Evolutionary conservation across 2,329 filamentous ascomycete genomes (phyloP).

Genomic region (Monosporascus sp.): DNA sequence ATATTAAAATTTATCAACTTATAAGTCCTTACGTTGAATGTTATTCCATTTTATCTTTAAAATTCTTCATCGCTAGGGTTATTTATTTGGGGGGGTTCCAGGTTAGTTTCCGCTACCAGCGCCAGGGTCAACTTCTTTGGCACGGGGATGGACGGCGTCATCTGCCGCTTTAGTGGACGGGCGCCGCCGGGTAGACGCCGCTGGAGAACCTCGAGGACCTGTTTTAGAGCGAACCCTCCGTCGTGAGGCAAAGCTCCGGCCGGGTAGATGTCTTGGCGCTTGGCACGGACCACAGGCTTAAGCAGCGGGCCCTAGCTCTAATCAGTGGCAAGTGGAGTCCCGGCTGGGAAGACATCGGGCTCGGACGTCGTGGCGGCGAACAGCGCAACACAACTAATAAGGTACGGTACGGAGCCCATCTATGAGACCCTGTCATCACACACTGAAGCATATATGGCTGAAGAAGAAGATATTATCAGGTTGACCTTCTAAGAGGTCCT

Average conservation of each 20-base stretch:
- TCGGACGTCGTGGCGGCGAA: slow-evolving; percentile 3
- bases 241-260: slow-evolving; percentile 3
- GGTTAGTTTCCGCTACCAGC: not conserved
- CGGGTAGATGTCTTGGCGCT: slow-evolving; percentile 9
- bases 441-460: too few species aligned
- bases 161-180: slow-evolving; percentile 6
- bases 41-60: too few species aligned
- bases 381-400: slow-evolving; percentile 10
- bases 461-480: too few species aligned
- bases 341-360: slow-evolving; percentile 9
- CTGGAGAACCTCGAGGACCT: slow-evolving; percentile 3
- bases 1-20: too few species aligned
- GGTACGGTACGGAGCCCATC: not conserved
- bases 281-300: slow-evolving; percentile 6
- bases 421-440: too few species aligned
- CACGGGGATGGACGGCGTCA: slow-evolving; percentile 1
- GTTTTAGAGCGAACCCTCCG: slow-evolving; percentile 5
- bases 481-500: too few species aligned
- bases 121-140: slow-evolving; percentile 7
- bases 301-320: slow-evolving; percentile 5
- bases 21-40: too few species aligned
- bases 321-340: not conserved
- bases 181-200: not conserved
- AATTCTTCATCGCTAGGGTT: too few species aligned
- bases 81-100: too few species aligned